These are phyloP conservation scores for Cudoniella acicularis DNA, from an alignment of 495 filamentous ascomycete species.

Conservation along the genomic window DNA sequence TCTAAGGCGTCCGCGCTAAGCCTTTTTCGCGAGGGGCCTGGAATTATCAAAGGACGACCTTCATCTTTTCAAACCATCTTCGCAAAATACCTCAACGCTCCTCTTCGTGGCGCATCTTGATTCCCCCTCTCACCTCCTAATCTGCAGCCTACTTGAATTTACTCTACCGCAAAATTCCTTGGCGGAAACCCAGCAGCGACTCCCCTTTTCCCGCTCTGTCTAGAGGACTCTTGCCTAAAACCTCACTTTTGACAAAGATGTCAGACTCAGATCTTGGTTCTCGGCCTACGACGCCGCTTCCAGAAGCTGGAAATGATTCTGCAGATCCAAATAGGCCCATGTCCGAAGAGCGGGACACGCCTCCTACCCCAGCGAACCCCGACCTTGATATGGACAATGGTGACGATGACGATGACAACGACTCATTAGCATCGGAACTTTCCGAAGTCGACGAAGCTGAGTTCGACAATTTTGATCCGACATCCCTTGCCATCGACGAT, in stretches of 20 bases:
- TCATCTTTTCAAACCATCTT: background rate
- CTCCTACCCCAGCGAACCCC: conserved; percentile 33
- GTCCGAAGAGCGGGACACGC: conserved; percentile 41
- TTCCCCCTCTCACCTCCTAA: too few relatives aligned
- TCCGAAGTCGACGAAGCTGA: conserved; percentile 95
- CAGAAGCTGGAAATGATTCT: conserved; percentile 43
- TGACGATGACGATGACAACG: conserved; percentile 36
- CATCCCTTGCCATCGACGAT: conserved; percentile 71
- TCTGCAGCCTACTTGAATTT: too few relatives aligned
- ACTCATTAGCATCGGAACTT: conserved; percentile 72
- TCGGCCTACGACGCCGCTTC: conserved; percentile 28
- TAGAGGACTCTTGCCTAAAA: background rate
- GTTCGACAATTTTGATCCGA: conserved; percentile 87
- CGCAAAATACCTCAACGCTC: background rate
- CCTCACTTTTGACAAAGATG: conserved; percentile 11
- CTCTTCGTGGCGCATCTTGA: too few relatives aligned
- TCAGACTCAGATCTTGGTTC: conserved; percentile 31
- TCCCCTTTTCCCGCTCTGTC: too few relatives aligned
- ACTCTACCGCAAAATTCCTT: too few relatives aligned
- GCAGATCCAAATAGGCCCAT: conserved; percentile 39
- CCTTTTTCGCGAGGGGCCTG: background rate
- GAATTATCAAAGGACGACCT: background rate
- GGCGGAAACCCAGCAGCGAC: background rate
- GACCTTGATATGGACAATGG: conserved; percentile 30
- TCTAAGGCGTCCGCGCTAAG: conserved; percentile 16